phyloP scores from a whole-genome alignment of 495 filamentous ascomycete genomes.

The Trichoderma asperelloides region DNA sequence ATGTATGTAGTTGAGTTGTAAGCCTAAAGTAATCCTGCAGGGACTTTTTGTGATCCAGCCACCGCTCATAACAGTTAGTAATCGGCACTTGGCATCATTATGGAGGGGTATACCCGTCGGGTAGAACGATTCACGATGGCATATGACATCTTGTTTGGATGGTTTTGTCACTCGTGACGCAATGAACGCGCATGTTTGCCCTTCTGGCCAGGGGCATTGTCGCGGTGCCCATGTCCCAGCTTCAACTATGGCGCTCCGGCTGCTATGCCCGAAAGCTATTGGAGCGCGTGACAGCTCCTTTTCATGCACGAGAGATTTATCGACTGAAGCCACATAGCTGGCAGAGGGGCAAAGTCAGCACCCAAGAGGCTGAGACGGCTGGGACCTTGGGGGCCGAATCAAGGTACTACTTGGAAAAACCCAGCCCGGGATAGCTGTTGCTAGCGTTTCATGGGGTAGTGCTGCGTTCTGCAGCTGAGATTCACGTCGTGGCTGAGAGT shows the following conservation, averaged over 20 bases:
- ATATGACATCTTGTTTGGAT: not conserved
- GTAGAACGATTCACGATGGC: not conserved
- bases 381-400: not conserved
- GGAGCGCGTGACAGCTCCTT: too few relatives aligned
- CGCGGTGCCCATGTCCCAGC: too few relatives aligned
- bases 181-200: too few relatives aligned
- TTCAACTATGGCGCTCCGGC: too few relatives aligned
- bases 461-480: not conserved
- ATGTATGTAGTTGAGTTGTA: not conserved
- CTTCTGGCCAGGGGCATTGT: too few relatives aligned
- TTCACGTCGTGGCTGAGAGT: not conserved
- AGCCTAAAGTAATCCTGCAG: not conserved
- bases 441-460: not conserved
- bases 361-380: not conserved
- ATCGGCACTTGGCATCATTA: not conserved
- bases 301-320: too few relatives aligned
- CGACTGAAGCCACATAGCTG: too few relatives aligned
- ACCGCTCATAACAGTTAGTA: not conserved
- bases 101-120: not conserved
- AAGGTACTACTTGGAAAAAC: not conserved
- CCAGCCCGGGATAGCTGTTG: not conserved
- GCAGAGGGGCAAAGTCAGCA: not conserved
- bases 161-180: not conserved
- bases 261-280: too few relatives aligned
- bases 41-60: not conserved